A percentile compares a stretch with the other conserved stretches of the same genome.
phyloP scores from a whole-genome alignment of 169 alveolate genomes.

The Sarcocystis neurona region DNA sequence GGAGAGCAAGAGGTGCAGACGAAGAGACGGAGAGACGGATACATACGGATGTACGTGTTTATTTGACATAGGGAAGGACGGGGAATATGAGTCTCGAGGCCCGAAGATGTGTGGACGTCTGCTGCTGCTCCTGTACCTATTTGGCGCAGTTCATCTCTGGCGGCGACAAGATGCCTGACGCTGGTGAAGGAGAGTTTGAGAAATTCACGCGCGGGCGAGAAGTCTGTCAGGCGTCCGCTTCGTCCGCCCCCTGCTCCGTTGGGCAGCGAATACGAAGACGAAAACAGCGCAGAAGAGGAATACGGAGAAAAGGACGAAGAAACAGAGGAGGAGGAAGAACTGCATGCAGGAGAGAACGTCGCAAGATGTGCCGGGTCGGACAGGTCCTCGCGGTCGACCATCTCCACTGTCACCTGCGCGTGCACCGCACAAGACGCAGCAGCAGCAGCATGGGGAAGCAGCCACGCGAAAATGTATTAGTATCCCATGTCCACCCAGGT shows the following conservation, averaged over 20 bases:
- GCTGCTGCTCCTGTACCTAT: conserved; percentile 12
- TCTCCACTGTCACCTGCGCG: conserved; percentile 11
- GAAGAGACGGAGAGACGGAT: not conserved
- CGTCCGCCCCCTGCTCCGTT: not conserved
- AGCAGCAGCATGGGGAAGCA: not conserved
- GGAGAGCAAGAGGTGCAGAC: not conserved
- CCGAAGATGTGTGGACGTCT: too few species aligned
- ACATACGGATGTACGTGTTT: not conserved
- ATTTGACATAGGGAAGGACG: not conserved
- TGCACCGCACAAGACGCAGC: too few species aligned
- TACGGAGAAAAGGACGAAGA: not conserved
- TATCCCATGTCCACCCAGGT: not conserved
- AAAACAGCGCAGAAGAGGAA: not conserved
- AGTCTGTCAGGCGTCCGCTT: not conserved
- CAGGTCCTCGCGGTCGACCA: not conserved
- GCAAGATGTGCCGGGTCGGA: conserved; percentile 8
- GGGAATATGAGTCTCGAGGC: not conserved
- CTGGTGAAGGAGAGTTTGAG: conserved; percentile 27
- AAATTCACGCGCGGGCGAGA: not conserved
- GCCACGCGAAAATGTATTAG: not conserved
- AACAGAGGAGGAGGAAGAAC: not conserved
- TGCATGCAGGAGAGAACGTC: not conserved
- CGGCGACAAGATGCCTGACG: conserved; percentile 30
- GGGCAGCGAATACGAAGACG: too few species aligned
- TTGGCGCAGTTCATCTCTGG: conserved; percentile 2